Evolutionary conservation across 2,329 filamentous ascomycete genomes (phyloP).

Genomic region (Xylariomycetidae sp.): DNA sequence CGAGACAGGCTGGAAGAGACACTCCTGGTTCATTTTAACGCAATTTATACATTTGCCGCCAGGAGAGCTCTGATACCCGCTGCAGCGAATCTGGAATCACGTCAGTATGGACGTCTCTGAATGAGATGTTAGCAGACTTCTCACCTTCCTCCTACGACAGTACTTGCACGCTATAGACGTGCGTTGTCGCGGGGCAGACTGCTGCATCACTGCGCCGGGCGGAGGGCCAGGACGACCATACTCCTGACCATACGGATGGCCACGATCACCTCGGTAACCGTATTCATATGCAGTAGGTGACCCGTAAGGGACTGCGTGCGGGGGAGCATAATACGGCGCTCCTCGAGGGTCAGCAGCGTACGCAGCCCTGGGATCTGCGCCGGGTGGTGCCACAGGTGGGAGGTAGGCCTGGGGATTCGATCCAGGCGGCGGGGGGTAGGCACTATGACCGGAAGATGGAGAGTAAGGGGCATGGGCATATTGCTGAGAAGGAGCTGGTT

Average conservation of each 20-base stretch:
- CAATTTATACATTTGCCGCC: constrained; percentile 57
- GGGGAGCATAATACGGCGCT: constrained; percentile 16
- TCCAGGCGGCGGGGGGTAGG: constrained; percentile 19
- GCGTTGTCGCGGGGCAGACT: constrained; percentile 50
- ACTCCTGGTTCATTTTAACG: constrained; percentile 56
- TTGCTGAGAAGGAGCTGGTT: too few relatives aligned
- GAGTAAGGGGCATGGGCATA: too few relatives aligned
- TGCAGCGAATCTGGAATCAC: constrained; percentile 49
- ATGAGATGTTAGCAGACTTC: constrained; percentile 3
- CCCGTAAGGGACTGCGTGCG: constrained; percentile 12
- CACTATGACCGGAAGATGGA: constrained; percentile 14
- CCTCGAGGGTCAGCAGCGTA: constrained; percentile 36
- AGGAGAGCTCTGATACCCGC: constrained; percentile 52
- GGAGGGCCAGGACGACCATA: constrained; percentile 28
- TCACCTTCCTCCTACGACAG: constrained; percentile 56
- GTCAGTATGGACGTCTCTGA: constrained; percentile 15
- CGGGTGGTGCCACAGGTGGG: constrained; percentile 29
- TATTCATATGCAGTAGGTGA: constrained; percentile 23
- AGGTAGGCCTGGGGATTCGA: constrained; percentile 17
- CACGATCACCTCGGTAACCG: constrained; percentile 27
- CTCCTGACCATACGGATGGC: constrained; percentile 22
- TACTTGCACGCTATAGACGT: constrained; percentile 57
- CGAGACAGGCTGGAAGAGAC: constrained; percentile 54
- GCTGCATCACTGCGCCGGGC: constrained; percentile 34
- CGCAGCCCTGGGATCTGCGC: constrained; percentile 18